Evolutionary conservation across 208 protist species (phyloP).

Genomic region (Kentomonas sorsogonicus): DNA sequence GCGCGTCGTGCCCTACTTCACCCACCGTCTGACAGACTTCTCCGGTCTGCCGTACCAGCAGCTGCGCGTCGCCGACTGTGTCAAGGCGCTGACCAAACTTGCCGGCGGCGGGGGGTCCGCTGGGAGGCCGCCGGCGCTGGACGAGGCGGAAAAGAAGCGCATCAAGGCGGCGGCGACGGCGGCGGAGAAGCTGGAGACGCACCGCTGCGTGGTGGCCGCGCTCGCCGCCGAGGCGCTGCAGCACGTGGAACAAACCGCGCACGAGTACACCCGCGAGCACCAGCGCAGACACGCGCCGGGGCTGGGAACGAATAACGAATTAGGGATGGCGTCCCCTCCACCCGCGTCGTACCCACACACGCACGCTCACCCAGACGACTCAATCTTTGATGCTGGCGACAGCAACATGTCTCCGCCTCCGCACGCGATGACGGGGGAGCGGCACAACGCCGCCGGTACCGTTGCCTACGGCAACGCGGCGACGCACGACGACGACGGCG

Average conservation of each 20-base stretch:
- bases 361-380: no score
- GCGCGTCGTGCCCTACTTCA: constrained; percentile 38
- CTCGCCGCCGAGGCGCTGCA: constrained; percentile 48
- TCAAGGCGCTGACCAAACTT: not conserved
- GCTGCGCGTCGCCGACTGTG: constrained; percentile 29
- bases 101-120: constrained; percentile 6
- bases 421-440: no score
- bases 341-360: no score
- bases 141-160: constrained; percentile 27
- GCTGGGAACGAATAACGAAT: no score
- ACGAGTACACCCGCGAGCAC: not conserved
- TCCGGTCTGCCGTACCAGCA: constrained; percentile 64
- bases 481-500: no score
- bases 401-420: no score
- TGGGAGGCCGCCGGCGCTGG: constrained; percentile 21
- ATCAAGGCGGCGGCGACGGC: constrained; percentile 32
- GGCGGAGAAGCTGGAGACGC: constrained; percentile 42
- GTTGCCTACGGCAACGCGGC: no score
- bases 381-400: no score
- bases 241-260: constrained; percentile 24
- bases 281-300: no score
- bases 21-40: constrained; percentile 62
- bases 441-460: no score
- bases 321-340: no score
- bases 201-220: constrained; percentile 54